Evolutionary conservation across 1,284 basidiomycete species (phyloP).

Genomic region (Meira nashicola): DNA sequence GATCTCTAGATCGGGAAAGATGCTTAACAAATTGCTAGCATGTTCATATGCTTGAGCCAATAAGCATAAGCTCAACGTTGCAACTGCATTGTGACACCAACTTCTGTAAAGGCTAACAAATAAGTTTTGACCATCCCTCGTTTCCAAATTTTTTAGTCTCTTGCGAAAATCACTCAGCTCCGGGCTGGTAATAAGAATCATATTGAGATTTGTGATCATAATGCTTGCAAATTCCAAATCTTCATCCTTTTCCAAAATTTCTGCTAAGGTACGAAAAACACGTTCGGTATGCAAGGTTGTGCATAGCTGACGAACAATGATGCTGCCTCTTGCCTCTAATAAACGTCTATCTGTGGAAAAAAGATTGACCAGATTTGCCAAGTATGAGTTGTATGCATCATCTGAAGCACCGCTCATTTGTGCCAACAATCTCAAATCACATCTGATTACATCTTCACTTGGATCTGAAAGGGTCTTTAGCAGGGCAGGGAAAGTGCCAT

Average conservation of each 20-base stretch:
- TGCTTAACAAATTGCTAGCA: constrained; percentile 90
- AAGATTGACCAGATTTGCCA: constrained; percentile 86
- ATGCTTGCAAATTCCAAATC: constrained; percentile 94
- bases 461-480: constrained; percentile 94
- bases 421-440: constrained; percentile 88
- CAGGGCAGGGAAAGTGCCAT: constrained; percentile 89
- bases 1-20: constrained; percentile 89
- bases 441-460: constrained; percentile 94
- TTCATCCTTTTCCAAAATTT: constrained; percentile 97
- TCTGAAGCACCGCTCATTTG: constrained; percentile 87
- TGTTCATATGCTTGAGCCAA: constrained; percentile 98
- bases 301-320: constrained; percentile 94
- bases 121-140: constrained; percentile 77
- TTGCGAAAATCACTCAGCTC: constrained; percentile 90
- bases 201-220: constrained; percentile 94
- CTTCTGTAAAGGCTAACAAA: constrained; percentile 90
- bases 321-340: constrained; percentile 83
- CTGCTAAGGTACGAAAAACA: constrained; percentile 91
- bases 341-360: constrained; percentile 91
- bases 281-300: constrained; percentile 88
- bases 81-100: constrained; percentile 98
- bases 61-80: constrained; percentile 90
- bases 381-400: constrained; percentile 91
- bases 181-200: constrained; percentile 93
- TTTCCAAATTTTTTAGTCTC: constrained; percentile 85